Base-by-base conservation (phyloP, 1,284 basidiomycete genomes). In the Sporisorium sorghi region DNA sequence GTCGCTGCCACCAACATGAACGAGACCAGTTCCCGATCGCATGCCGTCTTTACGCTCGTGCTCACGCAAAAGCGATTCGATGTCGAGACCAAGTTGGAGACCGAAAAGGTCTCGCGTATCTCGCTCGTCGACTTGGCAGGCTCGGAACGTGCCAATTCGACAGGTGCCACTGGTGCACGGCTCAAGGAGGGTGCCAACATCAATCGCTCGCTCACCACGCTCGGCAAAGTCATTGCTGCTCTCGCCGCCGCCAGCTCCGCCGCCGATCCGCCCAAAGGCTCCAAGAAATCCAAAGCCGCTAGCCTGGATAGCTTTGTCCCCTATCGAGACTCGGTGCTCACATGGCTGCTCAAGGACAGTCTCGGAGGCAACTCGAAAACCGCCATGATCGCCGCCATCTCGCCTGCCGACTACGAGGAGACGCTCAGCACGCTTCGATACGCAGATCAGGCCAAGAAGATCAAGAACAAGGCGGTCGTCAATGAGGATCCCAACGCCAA, bases 401-500 rank as follows among this genome's bases (percentile, higher is more conserved):
- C 94, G 23, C 95, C 95, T 17, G 95, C 95, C 37, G 95, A 98
- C 86, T 96, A 98, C 85, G 96, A 99, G 77, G 96, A 99, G 86
- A 98, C 96, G 14, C 87, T 98, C 66, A 94, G 93, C 86, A 96
- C 94, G 5, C 87, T 96, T 62, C 91, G 96, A 3, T 99, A 99
- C 86, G 97, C 96, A 74, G 95, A 98, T 87, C 83, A 89, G 84
- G 95, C 96, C 26, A 99, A 99, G 90, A 97, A 96, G 90, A 99
- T 99, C 87, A 97, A 96, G 90, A 99, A 98, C 86, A 97, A 98
- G 87, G 96, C 96, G 17, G 90, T 98, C 54, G 93, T 99, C 78
- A 99, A 99, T 85, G 96, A 99, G 86, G 96, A 99, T 88, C 95
- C 97, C 19, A 99, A 98, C 82, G 96, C 96, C 83, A 97, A 94